A percentile compares a stretch with the other conserved stretches of the same genome.
These are phyloP conservation scores for Huntiella omanensis DNA, from an alignment of 2,329 filamentous ascomycete genomes.

Conservation along the genomic window DNA sequence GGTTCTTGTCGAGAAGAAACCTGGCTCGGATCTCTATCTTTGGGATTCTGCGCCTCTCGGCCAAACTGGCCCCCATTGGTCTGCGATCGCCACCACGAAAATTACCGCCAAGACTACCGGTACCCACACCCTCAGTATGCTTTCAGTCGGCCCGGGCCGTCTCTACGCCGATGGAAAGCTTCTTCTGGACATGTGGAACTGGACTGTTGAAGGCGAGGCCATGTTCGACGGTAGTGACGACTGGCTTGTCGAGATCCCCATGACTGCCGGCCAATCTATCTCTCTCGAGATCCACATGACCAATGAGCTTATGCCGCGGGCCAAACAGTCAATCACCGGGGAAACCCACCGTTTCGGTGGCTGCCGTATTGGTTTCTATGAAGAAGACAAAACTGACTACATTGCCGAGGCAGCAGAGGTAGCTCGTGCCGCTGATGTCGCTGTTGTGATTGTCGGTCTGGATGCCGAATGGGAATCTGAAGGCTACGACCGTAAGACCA, in stretches of 20 bases:
- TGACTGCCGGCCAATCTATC: conserved; percentile 39
- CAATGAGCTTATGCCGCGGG: conserved; percentile 42
- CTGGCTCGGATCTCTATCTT: conserved; percentile 48
- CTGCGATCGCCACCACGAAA: conserved; percentile 40
- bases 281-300: conserved; percentile 47
- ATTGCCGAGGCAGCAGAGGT: conserved; percentile 45
- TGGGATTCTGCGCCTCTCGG: conserved; percentile 48
- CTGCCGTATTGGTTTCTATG: conserved; percentile 52
- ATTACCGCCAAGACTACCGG: conserved; percentile 40
- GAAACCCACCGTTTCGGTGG: conserved; percentile 50
- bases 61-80: conserved; percentile 43
- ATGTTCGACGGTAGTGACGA: conserved; percentile 54
- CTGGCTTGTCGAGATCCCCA: conserved; percentile 39
- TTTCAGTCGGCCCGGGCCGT: conserved; percentile 45
- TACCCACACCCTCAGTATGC: conserved; percentile 47
- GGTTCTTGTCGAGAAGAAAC: conserved; percentile 36
- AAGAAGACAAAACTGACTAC: conserved; percentile 41
- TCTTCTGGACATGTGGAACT: conserved; percentile 47
- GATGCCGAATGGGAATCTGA: conserved; percentile 63
- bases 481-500: conserved; percentile 53
- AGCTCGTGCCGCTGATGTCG: conserved; percentile 45
- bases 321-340: conserved; percentile 37
- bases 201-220: conserved; percentile 49
- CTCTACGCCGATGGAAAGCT: conserved; percentile 41
- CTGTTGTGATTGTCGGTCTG: conserved; percentile 48